Conservation (phyloP, 139 green algal genomes). For the Coccomyxa sp. region DNA sequence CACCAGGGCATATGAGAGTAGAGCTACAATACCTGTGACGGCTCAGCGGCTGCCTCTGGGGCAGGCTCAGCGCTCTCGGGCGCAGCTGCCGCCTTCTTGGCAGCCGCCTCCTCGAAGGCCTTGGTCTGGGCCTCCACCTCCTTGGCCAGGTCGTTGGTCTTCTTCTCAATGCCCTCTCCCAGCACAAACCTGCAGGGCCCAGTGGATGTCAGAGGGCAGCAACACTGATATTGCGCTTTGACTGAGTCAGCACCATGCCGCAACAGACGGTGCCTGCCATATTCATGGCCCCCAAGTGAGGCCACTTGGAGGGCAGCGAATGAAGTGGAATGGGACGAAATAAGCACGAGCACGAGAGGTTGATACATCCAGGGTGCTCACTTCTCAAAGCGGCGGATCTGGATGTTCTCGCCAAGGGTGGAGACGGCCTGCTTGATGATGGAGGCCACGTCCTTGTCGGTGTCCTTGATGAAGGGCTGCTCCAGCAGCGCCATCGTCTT, state of each 20-base stretch:
- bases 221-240: too few relatives aligned
- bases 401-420: slow-evolving; percentile 87
- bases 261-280: too few relatives aligned
- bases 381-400: slow-evolving; percentile 79
- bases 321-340: too few relatives aligned
- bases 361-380: too few relatives aligned
- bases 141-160: slow-evolving; percentile 73
- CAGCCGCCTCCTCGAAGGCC: slow-evolving; percentile 53
- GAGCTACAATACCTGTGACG: slow-evolving; percentile 41
- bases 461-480: slow-evolving; percentile 88
- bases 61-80: slow-evolving; percentile 13
- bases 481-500: slow-evolving; percentile 80
- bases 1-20: too few relatives aligned
- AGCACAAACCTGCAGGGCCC: slow-evolving; percentile 70
- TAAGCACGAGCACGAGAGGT: too few relatives aligned
- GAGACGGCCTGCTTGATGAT: slow-evolving; percentile 88
- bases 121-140: slow-evolving; percentile 86
- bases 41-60: slow-evolving; percentile 19
- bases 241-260: too few relatives aligned
- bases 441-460: slow-evolving; percentile 67
- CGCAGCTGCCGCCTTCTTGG: slow-evolving; percentile 38
- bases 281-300: too few relatives aligned
- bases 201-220: too few relatives aligned
- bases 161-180: slow-evolving; percentile 88
- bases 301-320: too few relatives aligned